Evolutionary conservation across 768 basidiomycete genomes (phyloP), one percentile per base, ranked within the genome.

Genomic region (Boletus rubroflammeus): DNA sequence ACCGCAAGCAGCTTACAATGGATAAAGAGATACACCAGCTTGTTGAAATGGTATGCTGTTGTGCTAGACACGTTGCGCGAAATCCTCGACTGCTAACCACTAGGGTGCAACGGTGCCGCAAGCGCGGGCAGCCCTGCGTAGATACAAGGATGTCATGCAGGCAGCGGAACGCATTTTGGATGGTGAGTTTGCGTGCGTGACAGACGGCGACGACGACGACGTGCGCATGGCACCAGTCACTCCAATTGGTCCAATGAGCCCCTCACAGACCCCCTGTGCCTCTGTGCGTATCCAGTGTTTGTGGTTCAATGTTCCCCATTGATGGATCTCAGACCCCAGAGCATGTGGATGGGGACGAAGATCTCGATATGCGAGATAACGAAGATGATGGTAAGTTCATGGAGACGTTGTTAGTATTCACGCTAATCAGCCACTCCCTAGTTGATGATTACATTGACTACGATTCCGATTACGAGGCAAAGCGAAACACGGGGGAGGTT

Each of bases 91-190:
- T 21, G 39, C 23, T 29, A 15, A 54, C 21, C 14, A 51, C 36
- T 54, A 95, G 94, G 94, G 94, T 61, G 92, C 92, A 29, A 90
- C 88, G 0, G 67, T 73, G 11, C 81, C 84, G 13, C 90, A 94
- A 73, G 94, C 95, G 38, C 82, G 81, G 61, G 90, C 88, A 29
- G 94, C 94, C 17, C 72, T 97, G 65, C 81, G 78, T 57, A 83
- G 85, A 63, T 81, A 88, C 67, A 89, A 84, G 57, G 93, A 98
- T 77, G 92, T 94, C 34, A 91, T 92, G 89, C 79, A 90, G 65
- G 94, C 94, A 14, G 93, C 93, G 3, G 93, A 93, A 68, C 79
- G 79, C 43, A 83, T 92, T 55, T 89, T 92, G 56, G 86, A 89
- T 57, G 94, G 94, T 13, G 83, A 86, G 59, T 93, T 90, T 63